phyloP scores from a whole-genome alignment of 1,139 yeast genomes.

The Yamadazyma aaseri region DNA sequence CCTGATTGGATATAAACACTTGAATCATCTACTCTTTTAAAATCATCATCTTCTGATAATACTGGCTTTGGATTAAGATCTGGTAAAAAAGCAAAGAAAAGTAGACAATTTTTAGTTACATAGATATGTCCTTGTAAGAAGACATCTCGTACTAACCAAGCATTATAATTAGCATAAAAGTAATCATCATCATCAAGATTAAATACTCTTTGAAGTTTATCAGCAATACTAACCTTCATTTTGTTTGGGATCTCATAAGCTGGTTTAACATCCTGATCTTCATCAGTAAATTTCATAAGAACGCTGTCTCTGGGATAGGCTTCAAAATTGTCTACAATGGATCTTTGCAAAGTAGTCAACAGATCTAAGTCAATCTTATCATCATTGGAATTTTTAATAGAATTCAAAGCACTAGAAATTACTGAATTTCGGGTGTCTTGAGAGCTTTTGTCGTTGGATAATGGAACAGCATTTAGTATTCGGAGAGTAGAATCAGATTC shows the following conservation, averaged over 20 bases:
- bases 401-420: constrained; percentile 3
- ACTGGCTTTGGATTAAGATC: constrained; percentile 12
- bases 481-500: background rate
- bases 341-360: constrained; percentile 32
- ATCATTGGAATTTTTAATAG: constrained; percentile 6
- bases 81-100: constrained; percentile 80
- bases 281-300: constrained; percentile 20
- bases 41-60: constrained; percentile 6
- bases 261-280: constrained; percentile 10
- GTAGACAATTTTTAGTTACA: constrained; percentile 59
- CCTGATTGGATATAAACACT: constrained; percentile 41
- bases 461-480: background rate
- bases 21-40: constrained; percentile 27
- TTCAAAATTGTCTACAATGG: constrained; percentile 34
- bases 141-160: constrained; percentile 83
- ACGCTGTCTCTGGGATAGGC: constrained; percentile 20
- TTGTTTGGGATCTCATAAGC: constrained; percentile 12
- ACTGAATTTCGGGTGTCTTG: background rate
- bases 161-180: constrained; percentile 57
- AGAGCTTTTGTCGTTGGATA: background rate
- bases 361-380: constrained; percentile 5
- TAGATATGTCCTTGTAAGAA: constrained; percentile 83
- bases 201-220: constrained; percentile 37
- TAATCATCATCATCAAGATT: constrained; percentile 48
- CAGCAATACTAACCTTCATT: constrained; percentile 33